A percentile compares a stretch with the other conserved stretches of the same genome.
Conservation (phyloP, 2,329 filamentous ascomycete genomes). For the Diaporthe aspalathi region DNA sequence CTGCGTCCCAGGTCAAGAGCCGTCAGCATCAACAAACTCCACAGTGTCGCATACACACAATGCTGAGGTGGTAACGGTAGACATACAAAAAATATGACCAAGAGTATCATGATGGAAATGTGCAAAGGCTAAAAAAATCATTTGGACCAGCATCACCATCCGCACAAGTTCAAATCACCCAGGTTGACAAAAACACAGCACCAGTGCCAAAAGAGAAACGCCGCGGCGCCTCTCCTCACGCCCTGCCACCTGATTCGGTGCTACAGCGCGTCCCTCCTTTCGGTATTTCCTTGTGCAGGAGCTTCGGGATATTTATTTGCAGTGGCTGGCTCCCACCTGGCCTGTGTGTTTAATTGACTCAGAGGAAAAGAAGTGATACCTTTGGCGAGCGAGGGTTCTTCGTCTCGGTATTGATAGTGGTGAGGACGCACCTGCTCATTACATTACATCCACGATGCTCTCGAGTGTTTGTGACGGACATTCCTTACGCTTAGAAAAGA, state of each 20-base stretch:
- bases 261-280: slow-evolving; percentile 24
- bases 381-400: too few relatives aligned
- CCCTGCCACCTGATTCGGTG: slow-evolving; percentile 4
- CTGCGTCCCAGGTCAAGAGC: not conserved
- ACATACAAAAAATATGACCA: not conserved
- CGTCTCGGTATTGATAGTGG: too few relatives aligned
- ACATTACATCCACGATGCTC: not conserved
- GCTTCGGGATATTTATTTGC: slow-evolving; percentile 18
- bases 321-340: slow-evolving; percentile 7
- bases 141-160: not conserved
- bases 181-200: not conserved
- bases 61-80: not conserved
- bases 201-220: slow-evolving; percentile 5
- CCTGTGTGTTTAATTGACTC: slow-evolving; percentile 5
- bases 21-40: not conserved
- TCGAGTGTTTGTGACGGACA: not conserved
- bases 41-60: not conserved
- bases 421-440: not conserved
- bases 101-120: not conserved
- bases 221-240: not conserved
- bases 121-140: not conserved
- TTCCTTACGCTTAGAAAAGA: too few relatives aligned
- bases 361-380: too few relatives aligned
- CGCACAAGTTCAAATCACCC: not conserved
- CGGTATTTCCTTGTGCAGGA: not conserved